A percentile compares a stretch with the other conserved stretches of the same genome.
Conservation (phyloP, 2,329 filamentous ascomycete species). For the Sarocladium oryzae region DNA sequence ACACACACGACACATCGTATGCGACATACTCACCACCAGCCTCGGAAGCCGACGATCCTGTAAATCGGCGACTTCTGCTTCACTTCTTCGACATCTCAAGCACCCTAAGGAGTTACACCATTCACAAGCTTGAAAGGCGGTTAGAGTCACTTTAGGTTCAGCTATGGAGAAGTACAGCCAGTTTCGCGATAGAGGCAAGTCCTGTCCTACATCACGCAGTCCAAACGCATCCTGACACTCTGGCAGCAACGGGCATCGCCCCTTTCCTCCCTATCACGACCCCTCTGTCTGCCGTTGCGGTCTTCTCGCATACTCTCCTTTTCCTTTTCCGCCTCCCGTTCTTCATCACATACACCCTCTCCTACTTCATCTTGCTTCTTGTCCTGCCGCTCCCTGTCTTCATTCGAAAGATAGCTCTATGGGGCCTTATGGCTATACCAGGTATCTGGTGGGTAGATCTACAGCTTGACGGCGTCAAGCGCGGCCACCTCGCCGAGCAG, state of each 20-base stretch:
- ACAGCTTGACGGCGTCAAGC: slow-evolving; percentile 94
- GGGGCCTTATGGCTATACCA: slow-evolving; percentile 79
- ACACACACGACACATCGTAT: neutral
- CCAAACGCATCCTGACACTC: slow-evolving; percentile 1
- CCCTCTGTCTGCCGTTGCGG: slow-evolving; percentile 54
- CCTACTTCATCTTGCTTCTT: slow-evolving; percentile 78
- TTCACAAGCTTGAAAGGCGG: too few relatives aligned
- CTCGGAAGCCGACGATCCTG: neutral
- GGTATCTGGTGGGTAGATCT: slow-evolving; percentile 98
- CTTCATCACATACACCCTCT: slow-evolving; percentile 58
- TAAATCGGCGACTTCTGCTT: too few relatives aligned
- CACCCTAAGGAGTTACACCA: too few relatives aligned
- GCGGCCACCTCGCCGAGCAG: slow-evolving; percentile 75
- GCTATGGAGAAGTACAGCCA: slow-evolving; percentile 92
- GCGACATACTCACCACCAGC: neutral
- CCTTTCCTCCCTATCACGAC: slow-evolving; percentile 83
- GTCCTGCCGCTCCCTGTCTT: slow-evolving; percentile 62
- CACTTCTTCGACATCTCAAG: neutral
- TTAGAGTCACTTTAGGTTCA: neutral
- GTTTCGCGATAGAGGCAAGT: slow-evolving; percentile 77
- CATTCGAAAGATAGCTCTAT: slow-evolving; percentile 76
- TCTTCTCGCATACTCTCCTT: slow-evolving; percentile 61
- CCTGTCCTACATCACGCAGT: neutral
- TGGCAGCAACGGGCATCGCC: slow-evolving; percentile 82
- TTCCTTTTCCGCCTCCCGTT: slow-evolving; percentile 77